These are phyloP conservation scores for Pleurotus citrinopileatus DNA, from an alignment of 768 basidiomycete genomes.

Conservation along the genomic window DNA sequence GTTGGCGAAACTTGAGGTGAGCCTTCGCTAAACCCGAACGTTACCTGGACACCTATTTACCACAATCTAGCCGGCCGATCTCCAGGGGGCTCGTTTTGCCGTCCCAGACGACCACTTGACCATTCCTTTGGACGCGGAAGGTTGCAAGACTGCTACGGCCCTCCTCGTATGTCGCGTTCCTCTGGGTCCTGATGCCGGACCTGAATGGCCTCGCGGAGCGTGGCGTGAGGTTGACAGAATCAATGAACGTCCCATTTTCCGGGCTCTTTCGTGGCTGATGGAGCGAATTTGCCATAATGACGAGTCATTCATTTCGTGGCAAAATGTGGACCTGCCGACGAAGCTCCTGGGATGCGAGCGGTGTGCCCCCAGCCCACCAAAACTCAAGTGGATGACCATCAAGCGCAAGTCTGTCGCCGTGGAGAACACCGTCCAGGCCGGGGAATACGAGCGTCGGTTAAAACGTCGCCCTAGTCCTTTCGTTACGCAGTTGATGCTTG, in stretches of 20 bases:
- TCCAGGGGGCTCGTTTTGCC: slow-evolving; percentile 58
- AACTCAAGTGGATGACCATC: slow-evolving; percentile 68
- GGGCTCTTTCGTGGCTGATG: slow-evolving; percentile 80
- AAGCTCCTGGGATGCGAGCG: slow-evolving; percentile 62
- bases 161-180: slow-evolving; percentile 76
- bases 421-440: slow-evolving; percentile 85
- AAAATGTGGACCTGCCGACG: slow-evolving; percentile 42
- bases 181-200: slow-evolving; percentile 63
- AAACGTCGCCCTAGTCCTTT: slow-evolving; percentile 87
- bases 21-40: slow-evolving; percentile 12
- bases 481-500: slow-evolving; percentile 76
- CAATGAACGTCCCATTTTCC: slow-evolving; percentile 81
- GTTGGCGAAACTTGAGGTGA: slow-evolving; percentile 53
- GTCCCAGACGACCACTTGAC: slow-evolving; percentile 54
- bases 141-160: slow-evolving; percentile 75
- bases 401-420: slow-evolving; percentile 64
- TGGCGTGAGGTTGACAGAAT: slow-evolving; percentile 87
- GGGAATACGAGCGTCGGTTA: slow-evolving; percentile 83
- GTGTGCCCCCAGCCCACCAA: slow-evolving; percentile 79
- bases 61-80: background rate
- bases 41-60: too few relatives aligned
- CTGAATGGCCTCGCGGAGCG: slow-evolving; percentile 71
- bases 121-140: slow-evolving; percentile 51
- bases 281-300: slow-evolving; percentile 80
- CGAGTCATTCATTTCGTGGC: slow-evolving; percentile 67